These are phyloP conservation scores for Pelomyxa schiedti DNA, from an alignment of 78 protist genomes.

Conservation along the genomic window DNA sequence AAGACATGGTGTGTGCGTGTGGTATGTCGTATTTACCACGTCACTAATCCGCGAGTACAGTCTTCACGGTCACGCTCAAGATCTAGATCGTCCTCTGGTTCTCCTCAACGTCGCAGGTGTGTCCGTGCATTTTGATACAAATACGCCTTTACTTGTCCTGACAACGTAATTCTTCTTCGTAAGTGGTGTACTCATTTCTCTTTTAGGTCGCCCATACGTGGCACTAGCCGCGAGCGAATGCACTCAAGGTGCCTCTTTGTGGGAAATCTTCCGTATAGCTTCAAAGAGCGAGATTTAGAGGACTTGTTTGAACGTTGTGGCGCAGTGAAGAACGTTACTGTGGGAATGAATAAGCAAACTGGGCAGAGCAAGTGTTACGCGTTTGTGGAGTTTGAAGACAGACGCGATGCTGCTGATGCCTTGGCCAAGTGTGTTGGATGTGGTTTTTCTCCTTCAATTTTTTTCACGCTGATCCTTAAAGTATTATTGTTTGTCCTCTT, in stretches of 20 bases:
- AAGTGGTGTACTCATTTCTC: no score
- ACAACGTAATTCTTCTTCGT: no score
- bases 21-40: no score
- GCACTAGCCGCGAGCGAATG: no score
- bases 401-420: slow-evolving; percentile 39
- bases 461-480: neutral
- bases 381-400: slow-evolving; percentile 38
- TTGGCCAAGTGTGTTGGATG: slow-evolving; percentile 28
- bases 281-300: slow-evolving; percentile 11
- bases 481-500: neutral
- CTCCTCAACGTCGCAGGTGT: no score
- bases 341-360: slow-evolving; percentile 40
- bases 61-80: no score
- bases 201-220: no score
- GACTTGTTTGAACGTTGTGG: slow-evolving; percentile 38
- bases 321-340: slow-evolving; percentile 18
- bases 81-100: no score
- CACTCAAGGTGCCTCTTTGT: slow-evolving; percentile 27
- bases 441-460: neutral
- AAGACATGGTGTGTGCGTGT: no score
- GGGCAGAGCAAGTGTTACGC: slow-evolving; percentile 48
- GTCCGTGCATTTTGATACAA: no score
- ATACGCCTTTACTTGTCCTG: no score
- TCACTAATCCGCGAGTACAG: no score
- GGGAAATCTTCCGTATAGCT: slow-evolving; percentile 44